Evolutionary conservation across 2,329 filamentous ascomycete species (phyloP).

Genomic region (Lizonia empirigonia): DNA sequence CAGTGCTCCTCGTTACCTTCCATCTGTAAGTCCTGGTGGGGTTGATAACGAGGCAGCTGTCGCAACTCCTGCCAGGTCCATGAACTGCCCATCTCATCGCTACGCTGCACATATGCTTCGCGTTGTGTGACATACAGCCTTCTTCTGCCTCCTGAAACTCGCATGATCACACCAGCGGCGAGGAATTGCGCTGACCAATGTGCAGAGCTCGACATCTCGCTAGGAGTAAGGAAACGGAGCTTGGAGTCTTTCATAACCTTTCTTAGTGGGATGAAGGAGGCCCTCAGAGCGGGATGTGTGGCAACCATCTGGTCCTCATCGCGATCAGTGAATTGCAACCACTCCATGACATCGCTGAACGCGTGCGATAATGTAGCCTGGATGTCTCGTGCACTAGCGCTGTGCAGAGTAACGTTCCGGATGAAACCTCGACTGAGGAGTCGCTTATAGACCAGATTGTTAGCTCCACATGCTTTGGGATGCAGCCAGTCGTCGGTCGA

Average conservation of each 20-base stretch:
- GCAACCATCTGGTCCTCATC: conserved; percentile 35
- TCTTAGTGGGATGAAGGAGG: conserved; percentile 74
- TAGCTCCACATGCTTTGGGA: conserved; percentile 69
- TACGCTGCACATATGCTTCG: conserved; percentile 73
- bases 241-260: conserved; percentile 77
- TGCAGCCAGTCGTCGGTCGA: conserved; percentile 64
- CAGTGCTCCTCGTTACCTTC: conserved; percentile 44
- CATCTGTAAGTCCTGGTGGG: conserved; percentile 48
- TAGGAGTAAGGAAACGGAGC: conserved; percentile 70
- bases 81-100: conserved; percentile 52
- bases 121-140: conserved; percentile 77
- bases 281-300: conserved; percentile 62
- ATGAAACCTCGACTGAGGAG: conserved; percentile 76
- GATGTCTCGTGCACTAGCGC: conserved; percentile 70
- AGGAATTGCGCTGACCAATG: conserved; percentile 75
- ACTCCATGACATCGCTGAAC: conserved; percentile 61
- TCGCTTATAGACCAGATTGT: conserved; percentile 69
- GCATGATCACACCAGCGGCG: conserved; percentile 73
- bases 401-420: conserved; percentile 65
- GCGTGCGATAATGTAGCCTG: conserved; percentile 66
- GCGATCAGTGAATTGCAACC: conserved; percentile 36
- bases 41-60: conserved; percentile 64
- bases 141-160: conserved; percentile 63
- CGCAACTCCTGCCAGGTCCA: conserved; percentile 76
- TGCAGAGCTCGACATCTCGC: conserved; percentile 74